A percentile compares a stretch with the other conserved stretches of the same genome.
phyloP scores from a whole-genome alignment of 2,329 filamentous ascomycete species.

The Clarireedia hainanense region DNA sequence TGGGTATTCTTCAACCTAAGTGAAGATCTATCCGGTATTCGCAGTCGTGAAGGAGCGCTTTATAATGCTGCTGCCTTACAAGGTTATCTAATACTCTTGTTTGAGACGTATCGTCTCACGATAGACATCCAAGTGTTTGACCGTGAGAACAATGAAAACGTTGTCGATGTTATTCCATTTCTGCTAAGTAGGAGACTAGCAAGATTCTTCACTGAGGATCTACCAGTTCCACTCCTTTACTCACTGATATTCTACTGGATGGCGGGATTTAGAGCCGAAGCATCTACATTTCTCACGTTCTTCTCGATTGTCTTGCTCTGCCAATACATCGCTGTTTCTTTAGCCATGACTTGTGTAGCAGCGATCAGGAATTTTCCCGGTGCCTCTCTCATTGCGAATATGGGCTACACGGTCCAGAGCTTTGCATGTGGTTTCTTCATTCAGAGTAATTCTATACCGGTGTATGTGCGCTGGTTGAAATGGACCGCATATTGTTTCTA shows the following conservation, averaged over 20 bases:
- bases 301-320: conserved; percentile 59
- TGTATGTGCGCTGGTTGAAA: conserved; percentile 75
- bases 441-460: conserved; percentile 62
- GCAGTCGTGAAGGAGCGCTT: conserved; percentile 63
- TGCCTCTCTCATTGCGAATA: conserved; percentile 64
- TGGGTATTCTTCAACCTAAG: conserved; percentile 65
- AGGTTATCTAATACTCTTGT: conserved; percentile 68
- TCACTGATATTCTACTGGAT: conserved; percentile 71
- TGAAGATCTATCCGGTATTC: conserved; percentile 60
- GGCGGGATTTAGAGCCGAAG: conserved; percentile 60
- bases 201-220: conserved; percentile 60
- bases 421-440: conserved; percentile 73
- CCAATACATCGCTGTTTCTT: conserved; percentile 67
- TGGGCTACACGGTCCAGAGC: conserved; percentile 65
- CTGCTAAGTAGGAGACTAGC: conserved; percentile 63
- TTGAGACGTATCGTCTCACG: conserved; percentile 68
- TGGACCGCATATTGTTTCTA: conserved; percentile 61
- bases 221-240: conserved; percentile 65
- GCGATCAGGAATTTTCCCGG: conserved; percentile 60
- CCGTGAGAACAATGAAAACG: conserved; percentile 64
- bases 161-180: conserved; percentile 61
- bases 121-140: conserved; percentile 71
- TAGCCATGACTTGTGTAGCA: conserved; percentile 60
- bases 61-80: conserved; percentile 67
- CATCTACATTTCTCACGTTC: conserved; percentile 62